phyloP scores from a whole-genome alignment of 495 filamentous ascomycete species.

The Ascodesmis nigricans region DNA sequence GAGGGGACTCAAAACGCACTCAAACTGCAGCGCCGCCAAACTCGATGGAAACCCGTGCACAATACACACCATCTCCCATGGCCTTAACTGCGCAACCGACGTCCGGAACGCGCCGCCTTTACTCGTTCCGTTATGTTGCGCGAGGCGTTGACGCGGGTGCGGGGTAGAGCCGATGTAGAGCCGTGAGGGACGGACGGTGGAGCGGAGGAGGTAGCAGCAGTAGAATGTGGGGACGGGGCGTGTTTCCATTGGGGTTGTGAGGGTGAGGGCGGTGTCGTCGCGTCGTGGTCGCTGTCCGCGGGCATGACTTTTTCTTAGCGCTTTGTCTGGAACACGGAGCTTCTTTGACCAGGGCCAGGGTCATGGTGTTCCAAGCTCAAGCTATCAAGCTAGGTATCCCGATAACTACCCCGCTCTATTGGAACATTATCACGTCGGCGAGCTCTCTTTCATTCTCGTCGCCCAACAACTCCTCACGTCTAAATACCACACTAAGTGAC shows the following conservation, averaged over 20 bases:
- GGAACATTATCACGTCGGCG: background rate
- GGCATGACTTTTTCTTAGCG: background rate
- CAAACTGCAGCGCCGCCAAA: conserved; percentile 79
- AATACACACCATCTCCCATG: conserved; percentile 83
- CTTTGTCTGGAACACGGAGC: background rate
- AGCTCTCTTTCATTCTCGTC: too few species aligned
- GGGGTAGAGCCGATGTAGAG: conserved; percentile 86
- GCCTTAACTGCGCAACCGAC: conserved; percentile 37
- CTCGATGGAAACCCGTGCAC: conserved; percentile 76
- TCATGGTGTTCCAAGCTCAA: background rate
- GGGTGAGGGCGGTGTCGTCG: background rate
- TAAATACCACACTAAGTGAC: too few species aligned
- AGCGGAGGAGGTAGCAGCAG: conserved; percentile 73
- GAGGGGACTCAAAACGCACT: too few species aligned
- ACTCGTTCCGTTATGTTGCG: conserved; percentile 67
- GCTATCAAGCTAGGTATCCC: too few species aligned
- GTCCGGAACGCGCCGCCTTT: conserved; percentile 67
- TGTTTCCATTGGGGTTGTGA: conserved; percentile 23
- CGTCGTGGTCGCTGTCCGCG: background rate
- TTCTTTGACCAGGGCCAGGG: too few species aligned
- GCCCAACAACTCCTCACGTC: too few species aligned
- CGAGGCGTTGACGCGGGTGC: conserved; percentile 41
- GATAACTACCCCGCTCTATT: too few species aligned
- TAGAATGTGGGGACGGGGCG: conserved; percentile 48
- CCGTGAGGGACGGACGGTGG: conserved; percentile 38